A percentile compares a stretch with the other conserved stretches of the same genome.
Evolutionary conservation across 1,139 yeast species (phyloP).

Genomic region (Kodamaea alishanica): DNA sequence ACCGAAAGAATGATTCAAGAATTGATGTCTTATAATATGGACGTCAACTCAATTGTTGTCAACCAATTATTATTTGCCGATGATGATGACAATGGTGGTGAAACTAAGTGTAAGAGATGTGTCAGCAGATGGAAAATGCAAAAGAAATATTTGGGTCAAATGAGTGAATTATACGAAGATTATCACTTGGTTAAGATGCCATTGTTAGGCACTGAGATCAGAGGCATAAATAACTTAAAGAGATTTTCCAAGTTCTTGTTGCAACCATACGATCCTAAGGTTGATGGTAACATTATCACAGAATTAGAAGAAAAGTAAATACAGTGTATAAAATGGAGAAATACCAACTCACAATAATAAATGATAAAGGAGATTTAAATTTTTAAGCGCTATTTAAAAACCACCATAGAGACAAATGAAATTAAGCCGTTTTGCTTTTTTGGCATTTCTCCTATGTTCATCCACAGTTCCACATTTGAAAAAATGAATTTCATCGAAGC

Average conservation of each 20-base stretch:
- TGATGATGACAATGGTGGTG: conserved; percentile 39
- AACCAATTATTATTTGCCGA: conserved; percentile 89
- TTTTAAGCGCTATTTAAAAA: no score
- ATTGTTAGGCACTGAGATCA: conserved; percentile 84
- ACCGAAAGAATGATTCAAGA: conserved; percentile 98
- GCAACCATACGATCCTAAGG: conserved; percentile 67
- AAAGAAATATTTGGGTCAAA: conserved; percentile 88
- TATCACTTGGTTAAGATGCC: conserved; percentile 96
- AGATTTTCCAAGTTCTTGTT: conserved; percentile 68
- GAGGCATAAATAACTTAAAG: conserved; percentile 83
- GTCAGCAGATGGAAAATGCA: conserved; percentile 94
- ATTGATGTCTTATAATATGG: conserved; percentile 89
- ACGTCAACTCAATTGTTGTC: conserved; percentile 91
- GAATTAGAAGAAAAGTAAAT: conserved; percentile 55
- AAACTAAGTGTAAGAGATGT: conserved; percentile 77
- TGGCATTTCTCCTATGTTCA: no score
- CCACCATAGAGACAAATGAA: no score
- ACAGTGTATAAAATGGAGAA: not conserved
- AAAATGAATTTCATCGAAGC: no score
- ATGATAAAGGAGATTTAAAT: no score
- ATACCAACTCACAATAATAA: no score
- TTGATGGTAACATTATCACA: conserved; percentile 56
- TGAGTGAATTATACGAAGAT: conserved; percentile 90
- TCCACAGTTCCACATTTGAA: no score
- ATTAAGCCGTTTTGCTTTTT: no score